Base-by-base conservation (phyloP, 805 yeast genomes). In the Yarrowia sp. region DNA sequence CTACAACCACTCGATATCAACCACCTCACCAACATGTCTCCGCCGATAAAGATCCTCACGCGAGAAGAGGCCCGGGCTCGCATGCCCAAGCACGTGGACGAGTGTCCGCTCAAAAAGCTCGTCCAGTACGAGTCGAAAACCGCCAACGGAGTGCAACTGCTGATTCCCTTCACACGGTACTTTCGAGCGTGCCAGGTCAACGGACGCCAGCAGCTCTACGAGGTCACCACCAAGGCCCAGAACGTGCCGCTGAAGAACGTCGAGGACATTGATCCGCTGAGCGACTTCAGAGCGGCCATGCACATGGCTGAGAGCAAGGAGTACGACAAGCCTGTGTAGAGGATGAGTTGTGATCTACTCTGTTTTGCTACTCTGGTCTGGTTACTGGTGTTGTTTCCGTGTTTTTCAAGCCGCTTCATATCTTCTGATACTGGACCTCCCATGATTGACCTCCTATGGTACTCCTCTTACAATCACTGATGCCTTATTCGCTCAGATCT, bases 121-220 rank as follows among this genome's bases (percentile, higher is more conserved):
- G 62, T 63, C 13, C 74, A 71, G 61, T 71, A 66, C 60, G 68
- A 70, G 44, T 71, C 74, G 51, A 51, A 51, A 51, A 24, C 42
- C 16, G 21, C 31, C 6, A 51, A 51, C 9, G 58, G 58, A 6
- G 32, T 51, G 18, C 58, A 51, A 8, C 63, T 53, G 6, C 31
- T 70, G 9, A 38, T 42, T 25, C 72, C 72, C 14, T 65, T 71
- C 47, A 66, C 64, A 38, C 53, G 74, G 51, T 38, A 66, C 32
- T 71, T 71, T 51, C 49, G 67, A 21, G 66, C 59, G 58, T 70
- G 60, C 18, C 47, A 38, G 16, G 47, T 55, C 36, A 55, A 55
- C 10, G 61, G 61, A 16, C 24, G 19, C 3, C 36, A 39, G 8
- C 61, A 39, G 47, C 10, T 55, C 7, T 55, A 33, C 29, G 61